Percentiles rank a stretch among this genome's conserved stretches.
These are phyloP conservation scores for Blastocystis hominis DNA, from an alignment of 352 stramenopile genomes.

Conservation along the genomic window DNA sequence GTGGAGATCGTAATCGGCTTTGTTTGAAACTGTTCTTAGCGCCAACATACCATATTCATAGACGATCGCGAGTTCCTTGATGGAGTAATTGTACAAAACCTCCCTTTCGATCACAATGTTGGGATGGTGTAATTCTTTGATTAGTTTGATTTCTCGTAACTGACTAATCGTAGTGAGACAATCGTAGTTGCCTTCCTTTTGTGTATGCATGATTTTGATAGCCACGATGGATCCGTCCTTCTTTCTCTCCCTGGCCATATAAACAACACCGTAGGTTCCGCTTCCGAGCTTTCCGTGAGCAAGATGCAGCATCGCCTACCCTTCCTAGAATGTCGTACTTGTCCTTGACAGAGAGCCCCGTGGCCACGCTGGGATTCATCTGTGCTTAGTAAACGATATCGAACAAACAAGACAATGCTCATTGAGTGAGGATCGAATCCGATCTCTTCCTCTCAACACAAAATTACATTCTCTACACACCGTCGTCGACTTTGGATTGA, in stretches of 20 bases:
- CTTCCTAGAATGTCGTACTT: constrained; percentile 41
- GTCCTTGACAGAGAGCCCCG: background rate
- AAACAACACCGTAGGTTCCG: constrained; percentile 77
- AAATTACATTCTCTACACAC: constrained; percentile 18
- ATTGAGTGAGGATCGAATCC: background rate
- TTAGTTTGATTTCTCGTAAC: constrained; percentile 77
- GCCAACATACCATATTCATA: constrained; percentile 68
- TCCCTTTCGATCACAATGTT: constrained; percentile 76
- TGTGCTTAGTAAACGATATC: background rate
- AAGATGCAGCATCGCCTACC: background rate
- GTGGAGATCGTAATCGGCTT: constrained; percentile 74
- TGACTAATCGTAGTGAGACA: constrained; percentile 75
- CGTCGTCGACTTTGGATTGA: constrained; percentile 27
- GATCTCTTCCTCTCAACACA: background rate
- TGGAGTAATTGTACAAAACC: constrained; percentile 72
- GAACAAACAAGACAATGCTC: background rate
- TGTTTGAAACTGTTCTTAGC: background rate
- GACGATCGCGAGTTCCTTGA: constrained; percentile 73
- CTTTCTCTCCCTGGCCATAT: constrained; percentile 70
- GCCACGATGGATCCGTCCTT: constrained; percentile 74
- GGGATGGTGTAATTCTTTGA: constrained; percentile 74
- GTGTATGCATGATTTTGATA: constrained; percentile 77
- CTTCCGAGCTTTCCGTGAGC: constrained; percentile 75
- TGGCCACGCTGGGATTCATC: background rate
- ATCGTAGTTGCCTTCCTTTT: constrained; percentile 79